phyloP scores from a whole-genome alignment of 2,329 filamentous ascomycete genomes.

The Xylaria sp. region DNA sequence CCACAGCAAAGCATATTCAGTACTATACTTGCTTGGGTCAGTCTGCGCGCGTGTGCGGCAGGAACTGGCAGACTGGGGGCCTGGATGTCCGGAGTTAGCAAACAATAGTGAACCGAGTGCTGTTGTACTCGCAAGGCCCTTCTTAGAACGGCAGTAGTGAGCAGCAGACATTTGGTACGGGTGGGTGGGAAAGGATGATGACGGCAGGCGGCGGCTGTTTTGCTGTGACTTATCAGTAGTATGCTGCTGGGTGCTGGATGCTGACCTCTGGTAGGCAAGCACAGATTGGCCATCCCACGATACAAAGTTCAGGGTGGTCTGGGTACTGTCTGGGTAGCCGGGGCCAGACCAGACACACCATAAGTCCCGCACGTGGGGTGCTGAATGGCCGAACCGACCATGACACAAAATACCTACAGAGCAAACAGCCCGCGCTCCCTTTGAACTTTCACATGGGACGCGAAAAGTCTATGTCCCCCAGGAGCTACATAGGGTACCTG shows the following conservation, averaged over 20 bases:
- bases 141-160: conserved; percentile 27
- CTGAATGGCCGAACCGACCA: conserved; percentile 42
- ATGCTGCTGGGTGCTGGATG: not conserved
- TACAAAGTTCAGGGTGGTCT: not conserved
- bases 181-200: conserved; percentile 7
- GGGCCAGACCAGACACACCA: conserved; percentile 15
- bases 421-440: conserved; percentile 4
- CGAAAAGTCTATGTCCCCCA: conserved; percentile 3
- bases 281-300: conserved; percentile 36
- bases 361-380: conserved; percentile 44
- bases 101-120: not conserved
- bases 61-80: conserved; percentile 19
- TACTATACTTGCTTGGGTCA: conserved; percentile 12
- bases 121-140: conserved; percentile 24
- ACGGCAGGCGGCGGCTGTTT: conserved; percentile 1
- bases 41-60: conserved; percentile 22
- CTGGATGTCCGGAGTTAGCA: conserved; percentile 26
- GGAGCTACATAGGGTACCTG: not conserved
- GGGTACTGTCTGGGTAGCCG: not conserved
- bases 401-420: not conserved
- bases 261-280: conserved; percentile 30
- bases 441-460: conserved; percentile 13
- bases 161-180: conserved; percentile 2
- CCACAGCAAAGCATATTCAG: conserved; percentile 20
- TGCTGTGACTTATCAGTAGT: not conserved